phyloP scores from a whole-genome alignment of 2,329 filamentous ascomycete species.

The Fusarium fujikuroi region DNA sequence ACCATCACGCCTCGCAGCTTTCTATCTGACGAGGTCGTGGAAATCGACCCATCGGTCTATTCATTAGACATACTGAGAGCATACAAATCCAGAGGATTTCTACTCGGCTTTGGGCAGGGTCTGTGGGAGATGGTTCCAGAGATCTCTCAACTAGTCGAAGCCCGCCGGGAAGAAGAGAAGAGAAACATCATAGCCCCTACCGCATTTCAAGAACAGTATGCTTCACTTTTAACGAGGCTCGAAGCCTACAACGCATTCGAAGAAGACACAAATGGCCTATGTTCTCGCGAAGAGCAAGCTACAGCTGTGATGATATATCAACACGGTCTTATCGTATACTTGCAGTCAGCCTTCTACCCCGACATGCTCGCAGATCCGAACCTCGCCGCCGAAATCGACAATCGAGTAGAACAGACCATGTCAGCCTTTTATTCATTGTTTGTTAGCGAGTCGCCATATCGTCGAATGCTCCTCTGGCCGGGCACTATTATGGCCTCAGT shows the following conservation, averaged over 20 bases:
- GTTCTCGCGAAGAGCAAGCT: not conserved
- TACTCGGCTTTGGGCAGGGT: not conserved
- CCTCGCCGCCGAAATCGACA: not conserved
- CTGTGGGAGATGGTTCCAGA: constrained; percentile 5
- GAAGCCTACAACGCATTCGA: not conserved
- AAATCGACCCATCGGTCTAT: not conserved
- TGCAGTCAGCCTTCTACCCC: not conserved
- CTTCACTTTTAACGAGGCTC: not conserved
- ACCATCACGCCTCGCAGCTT: constrained; percentile 2
- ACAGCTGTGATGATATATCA: not conserved
- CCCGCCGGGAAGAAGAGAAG: not conserved
- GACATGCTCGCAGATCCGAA: not conserved
- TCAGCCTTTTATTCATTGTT: not conserved
- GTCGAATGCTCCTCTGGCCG: constrained; percentile 12
- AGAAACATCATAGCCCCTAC: not conserved
- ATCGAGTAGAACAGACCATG: not conserved
- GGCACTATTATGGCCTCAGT: constrained; percentile 8
- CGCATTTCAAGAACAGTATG: not conserved
- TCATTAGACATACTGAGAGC: not conserved
- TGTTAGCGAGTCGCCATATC: constrained; percentile 1
- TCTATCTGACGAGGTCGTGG: not conserved
- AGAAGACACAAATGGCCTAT: not conserved
- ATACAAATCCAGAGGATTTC: not conserved
- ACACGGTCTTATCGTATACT: constrained; percentile 1
- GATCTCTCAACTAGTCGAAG: constrained; percentile 7